phyloP scores from a whole-genome alignment of 306 rosid species.

The Quercus cerris region DNA sequence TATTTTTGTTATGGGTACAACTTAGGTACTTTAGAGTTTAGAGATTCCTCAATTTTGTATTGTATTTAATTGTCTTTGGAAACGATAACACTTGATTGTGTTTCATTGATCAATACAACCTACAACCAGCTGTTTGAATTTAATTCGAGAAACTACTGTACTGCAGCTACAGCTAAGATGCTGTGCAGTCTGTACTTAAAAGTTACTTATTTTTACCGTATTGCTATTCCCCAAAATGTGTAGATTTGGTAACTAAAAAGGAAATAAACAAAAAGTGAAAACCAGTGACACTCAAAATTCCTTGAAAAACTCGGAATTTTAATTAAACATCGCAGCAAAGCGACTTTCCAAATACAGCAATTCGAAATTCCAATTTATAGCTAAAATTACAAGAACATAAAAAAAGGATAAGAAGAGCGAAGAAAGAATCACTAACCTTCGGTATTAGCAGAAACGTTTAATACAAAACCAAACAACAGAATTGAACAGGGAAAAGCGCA shows the following conservation, averaged over 20 bases:
- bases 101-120: too few species aligned
- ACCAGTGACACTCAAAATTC: background rate
- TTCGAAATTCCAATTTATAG: background rate
- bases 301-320: background rate
- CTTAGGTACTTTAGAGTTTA: background rate
- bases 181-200: too few species aligned
- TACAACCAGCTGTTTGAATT: too few species aligned
- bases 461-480: conserved; percentile 49
- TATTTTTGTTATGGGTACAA: background rate
- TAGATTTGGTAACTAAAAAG: background rate
- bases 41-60: background rate
- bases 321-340: background rate
- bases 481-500: conserved; percentile 43
- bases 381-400: conserved; percentile 9
- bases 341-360: background rate
- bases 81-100: too few species aligned
- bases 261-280: too few species aligned
- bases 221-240: background rate
- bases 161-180: background rate
- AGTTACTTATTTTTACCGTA: too few species aligned
- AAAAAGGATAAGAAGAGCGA: background rate
- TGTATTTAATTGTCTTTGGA: too few species aligned
- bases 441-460: conserved; percentile 47
- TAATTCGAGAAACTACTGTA: too few species aligned
- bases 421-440: conserved; percentile 50